These are phyloP conservation scores for Gymnopilus dilepis DNA, from an alignment of 768 basidiomycete species.

Conservation along the genomic window DNA sequence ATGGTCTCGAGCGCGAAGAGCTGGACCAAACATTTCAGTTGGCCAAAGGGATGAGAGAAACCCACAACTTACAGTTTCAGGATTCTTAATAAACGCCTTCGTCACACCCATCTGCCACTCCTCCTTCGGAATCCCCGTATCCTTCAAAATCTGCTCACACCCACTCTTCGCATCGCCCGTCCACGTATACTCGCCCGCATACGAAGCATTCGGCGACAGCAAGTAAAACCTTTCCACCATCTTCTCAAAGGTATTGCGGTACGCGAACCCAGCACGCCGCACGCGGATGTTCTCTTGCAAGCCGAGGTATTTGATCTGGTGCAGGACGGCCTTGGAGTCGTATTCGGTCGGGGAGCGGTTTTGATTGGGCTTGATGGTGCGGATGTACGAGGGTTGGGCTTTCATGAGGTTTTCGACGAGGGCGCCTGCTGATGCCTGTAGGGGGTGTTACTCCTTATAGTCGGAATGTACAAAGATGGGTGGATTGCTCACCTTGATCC, in stretches of 20 bases:
- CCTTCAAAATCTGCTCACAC: constrained; percentile 90
- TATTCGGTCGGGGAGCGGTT: constrained; percentile 93
- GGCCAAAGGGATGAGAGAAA: not conserved
- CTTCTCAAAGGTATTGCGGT: constrained; percentile 97
- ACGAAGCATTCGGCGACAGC: constrained; percentile 92
- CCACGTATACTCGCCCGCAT: constrained; percentile 99
- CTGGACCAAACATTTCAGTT: constrained; percentile 45
- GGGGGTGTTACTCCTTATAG: not conserved
- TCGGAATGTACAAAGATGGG: not conserved
- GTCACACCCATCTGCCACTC: constrained; percentile 99
- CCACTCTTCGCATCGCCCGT: constrained; percentile 87
- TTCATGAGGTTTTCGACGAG: constrained; percentile 98
- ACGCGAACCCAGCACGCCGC: constrained; percentile 96
- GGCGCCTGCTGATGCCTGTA: constrained; percentile 87
- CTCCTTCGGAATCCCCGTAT: constrained; percentile 94
- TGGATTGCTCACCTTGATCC: constrained; percentile 78
- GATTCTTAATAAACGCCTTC: constrained; percentile 99
- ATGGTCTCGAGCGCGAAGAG: constrained; percentile 98
- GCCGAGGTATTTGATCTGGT: constrained; percentile 99
- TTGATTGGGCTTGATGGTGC: constrained; percentile 99
- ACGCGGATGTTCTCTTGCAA: constrained; percentile 98
- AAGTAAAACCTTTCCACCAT: constrained; percentile 99
- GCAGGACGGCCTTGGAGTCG: constrained; percentile 92
- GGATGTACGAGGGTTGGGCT: constrained; percentile 96
- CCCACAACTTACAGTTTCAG: constrained; percentile 78